phyloP scores from a whole-genome alignment of 768 basidiomycete genomes.

The Kwoniella europaea region DNA sequence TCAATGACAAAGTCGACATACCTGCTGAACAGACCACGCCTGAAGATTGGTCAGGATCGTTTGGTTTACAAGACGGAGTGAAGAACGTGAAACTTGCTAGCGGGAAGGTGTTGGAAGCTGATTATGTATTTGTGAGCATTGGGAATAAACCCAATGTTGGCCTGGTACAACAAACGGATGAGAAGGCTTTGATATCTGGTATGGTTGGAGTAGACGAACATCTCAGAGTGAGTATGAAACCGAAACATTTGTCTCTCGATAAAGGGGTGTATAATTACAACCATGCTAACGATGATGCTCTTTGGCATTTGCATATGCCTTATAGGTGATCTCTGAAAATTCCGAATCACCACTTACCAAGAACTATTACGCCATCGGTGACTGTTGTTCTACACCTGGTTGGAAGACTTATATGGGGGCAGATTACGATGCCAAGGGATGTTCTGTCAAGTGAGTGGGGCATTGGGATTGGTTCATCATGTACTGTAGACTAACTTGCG shows the following conservation, averaged over 20 bases:
- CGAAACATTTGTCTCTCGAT: neutral
- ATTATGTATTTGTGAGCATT: conserved; percentile 44
- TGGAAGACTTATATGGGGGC: conserved; percentile 32
- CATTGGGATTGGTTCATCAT: neutral
- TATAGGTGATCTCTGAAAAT: conserved; percentile 35
- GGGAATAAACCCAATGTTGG: conserved; percentile 43
- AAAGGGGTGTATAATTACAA: neutral
- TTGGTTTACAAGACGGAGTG: conserved; percentile 34
- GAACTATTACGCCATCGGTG: conserved; percentile 48
- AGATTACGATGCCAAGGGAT: conserved; percentile 29
- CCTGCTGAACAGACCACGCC: conserved; percentile 17
- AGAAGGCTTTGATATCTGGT: conserved; percentile 28
- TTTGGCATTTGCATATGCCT: neutral
- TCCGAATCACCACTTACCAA: conserved; percentile 27
- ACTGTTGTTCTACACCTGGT: conserved; percentile 41
- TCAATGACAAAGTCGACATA: conserved; percentile 34
- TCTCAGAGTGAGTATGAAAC: conserved; percentile 28
- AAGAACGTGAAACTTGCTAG: conserved; percentile 30
- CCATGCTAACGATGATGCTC: neutral
- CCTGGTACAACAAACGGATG: conserved; percentile 29
- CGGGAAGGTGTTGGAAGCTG: conserved; percentile 37
- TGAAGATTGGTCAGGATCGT: conserved; percentile 33
- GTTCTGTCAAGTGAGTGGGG: conserved; percentile 33
- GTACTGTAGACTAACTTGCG: neutral
- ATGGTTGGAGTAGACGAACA: conserved; percentile 44